These are phyloP conservation scores for Musa acuminata DNA, from an alignment of 176 grass and related monocot genomes.

Conservation along the genomic window DNA sequence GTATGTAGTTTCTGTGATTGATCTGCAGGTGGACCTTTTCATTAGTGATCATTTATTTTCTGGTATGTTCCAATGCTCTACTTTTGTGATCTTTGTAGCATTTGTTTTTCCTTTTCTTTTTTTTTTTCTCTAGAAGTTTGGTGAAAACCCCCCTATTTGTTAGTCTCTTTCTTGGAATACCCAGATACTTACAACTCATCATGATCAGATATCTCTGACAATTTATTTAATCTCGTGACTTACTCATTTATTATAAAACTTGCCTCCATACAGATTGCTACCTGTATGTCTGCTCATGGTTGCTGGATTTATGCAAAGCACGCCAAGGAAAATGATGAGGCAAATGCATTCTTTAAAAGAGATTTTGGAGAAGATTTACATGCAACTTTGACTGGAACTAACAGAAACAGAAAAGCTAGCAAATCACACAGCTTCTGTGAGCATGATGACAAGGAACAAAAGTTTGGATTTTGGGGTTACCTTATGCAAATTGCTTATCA, in stretches of 20 bases:
- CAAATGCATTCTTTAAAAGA: slow-evolving; percentile 3
- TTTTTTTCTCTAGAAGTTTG: neutral
- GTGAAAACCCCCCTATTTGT: neutral
- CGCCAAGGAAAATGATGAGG: neutral
- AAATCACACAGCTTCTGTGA: neutral
- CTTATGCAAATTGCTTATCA: slow-evolving; percentile 22
- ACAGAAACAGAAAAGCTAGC: slow-evolving; percentile 7
- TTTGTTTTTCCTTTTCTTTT: neutral
- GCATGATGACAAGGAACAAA: neutral
- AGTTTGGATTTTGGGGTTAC: slow-evolving; percentile 15
- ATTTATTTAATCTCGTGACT: neutral
- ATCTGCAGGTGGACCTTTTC: slow-evolving; percentile 25
- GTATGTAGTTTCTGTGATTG: neutral
- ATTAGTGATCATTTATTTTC: slow-evolving; percentile 22
- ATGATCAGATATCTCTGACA: no score
- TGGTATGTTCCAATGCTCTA: neutral
- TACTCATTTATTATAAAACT: neutral
- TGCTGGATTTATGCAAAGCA: slow-evolving; percentile 16
- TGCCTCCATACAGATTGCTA: slow-evolving; percentile 9
- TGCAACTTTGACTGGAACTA: neutral
- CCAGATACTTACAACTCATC: no score
- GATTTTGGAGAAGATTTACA: slow-evolving; percentile 5
- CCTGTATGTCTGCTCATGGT: slow-evolving; percentile 18
- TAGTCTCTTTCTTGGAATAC: neutral
- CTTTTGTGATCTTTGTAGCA: neutral